A percentile compares a stretch with the other conserved stretches of the same genome.
These are phyloP conservation scores for Auricularia sp. DNA, from an alignment of 768 basidiomycete genomes.

Conservation along the genomic window DNA sequence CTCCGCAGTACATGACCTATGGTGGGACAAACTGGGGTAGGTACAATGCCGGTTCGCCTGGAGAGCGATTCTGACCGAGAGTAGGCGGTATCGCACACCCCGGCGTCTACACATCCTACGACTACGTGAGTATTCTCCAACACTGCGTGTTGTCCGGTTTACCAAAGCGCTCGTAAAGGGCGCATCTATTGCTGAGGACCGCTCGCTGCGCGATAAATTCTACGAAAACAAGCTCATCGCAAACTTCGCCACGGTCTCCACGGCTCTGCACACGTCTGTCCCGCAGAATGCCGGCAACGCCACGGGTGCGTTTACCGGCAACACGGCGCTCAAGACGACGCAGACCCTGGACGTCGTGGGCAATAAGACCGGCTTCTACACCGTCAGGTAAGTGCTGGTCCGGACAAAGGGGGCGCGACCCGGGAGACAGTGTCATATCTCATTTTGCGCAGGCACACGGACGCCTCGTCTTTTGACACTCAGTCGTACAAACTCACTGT, in stretches of 20 bases:
- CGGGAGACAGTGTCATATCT: too few species aligned
- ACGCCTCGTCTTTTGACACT: slow-evolving; percentile 4
- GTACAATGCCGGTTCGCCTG: too few species aligned
- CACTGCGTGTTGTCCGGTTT: not conserved
- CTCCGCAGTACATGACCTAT: slow-evolving; percentile 39
- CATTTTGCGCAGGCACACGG: not conserved
- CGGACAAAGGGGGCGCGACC: too few species aligned
- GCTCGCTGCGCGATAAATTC: slow-evolving; percentile 19
- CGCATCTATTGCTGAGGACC: slow-evolving; percentile 19
- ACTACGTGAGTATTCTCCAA: slow-evolving; percentile 17
- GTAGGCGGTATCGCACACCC: slow-evolving; percentile 36
- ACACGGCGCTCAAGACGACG: slow-evolving; percentile 13
- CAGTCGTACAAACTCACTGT: slow-evolving; percentile 12
- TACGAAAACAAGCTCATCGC: slow-evolving; percentile 22
- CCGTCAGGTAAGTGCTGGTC: slow-evolving; percentile 32
- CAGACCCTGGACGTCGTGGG: slow-evolving; percentile 1
- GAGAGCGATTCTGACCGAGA: too few species aligned
- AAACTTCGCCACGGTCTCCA: slow-evolving; percentile 17
- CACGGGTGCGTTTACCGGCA: slow-evolving; percentile 13
- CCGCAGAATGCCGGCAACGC: slow-evolving; percentile 8
- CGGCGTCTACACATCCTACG: slow-evolving; percentile 36
- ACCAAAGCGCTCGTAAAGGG: slow-evolving; percentile 40
- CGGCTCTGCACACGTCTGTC: slow-evolving; percentile 16
- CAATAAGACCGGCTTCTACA: slow-evolving; percentile 48
- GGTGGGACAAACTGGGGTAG: slow-evolving; percentile 41